Evolutionary conservation across 768 basidiomycete genomes (phyloP).

Genomic region (Lactifluus piperatus): DNA sequence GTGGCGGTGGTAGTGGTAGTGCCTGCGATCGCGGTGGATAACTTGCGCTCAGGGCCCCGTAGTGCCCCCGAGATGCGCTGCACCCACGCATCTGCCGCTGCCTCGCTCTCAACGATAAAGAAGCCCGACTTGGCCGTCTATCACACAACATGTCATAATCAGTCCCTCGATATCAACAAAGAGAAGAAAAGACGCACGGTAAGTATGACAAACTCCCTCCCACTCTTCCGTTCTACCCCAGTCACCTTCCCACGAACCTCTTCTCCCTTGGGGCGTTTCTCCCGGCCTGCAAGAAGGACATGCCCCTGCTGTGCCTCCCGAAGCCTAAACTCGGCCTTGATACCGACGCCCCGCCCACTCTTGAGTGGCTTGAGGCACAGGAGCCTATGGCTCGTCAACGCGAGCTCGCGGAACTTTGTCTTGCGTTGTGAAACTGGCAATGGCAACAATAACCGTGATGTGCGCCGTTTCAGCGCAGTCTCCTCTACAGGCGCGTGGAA

Average conservation of each 20-base stretch:
- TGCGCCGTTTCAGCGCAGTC: conserved; percentile 44
- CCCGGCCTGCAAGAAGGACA: conserved; percentile 30
- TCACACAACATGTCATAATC: background rate
- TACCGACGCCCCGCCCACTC: conserved; percentile 30
- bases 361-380: conserved; percentile 46
- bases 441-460: conserved; percentile 43
- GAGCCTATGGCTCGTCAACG: conserved; percentile 49
- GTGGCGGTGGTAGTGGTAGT: background rate
- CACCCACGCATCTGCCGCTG: conserved; percentile 12
- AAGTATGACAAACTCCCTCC: conserved; percentile 50
- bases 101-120: conserved; percentile 14
- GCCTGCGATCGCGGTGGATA: background rate
- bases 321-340: conserved; percentile 48
- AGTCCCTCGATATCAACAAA: background rate
- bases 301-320: conserved; percentile 20
- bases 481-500: conserved; percentile 49
- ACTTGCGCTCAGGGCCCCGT: conserved; percentile 5
- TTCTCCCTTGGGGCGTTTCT: conserved; percentile 33
- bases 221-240: conserved; percentile 44
- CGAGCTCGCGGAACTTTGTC: conserved; percentile 44
- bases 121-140: conserved; percentile 19
- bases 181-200: conserved; percentile 37
- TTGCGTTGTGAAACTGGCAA: conserved; percentile 42
- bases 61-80: conserved; percentile 13
- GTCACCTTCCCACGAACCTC: conserved; percentile 31